Evolutionary conservation across 108 stramenopile genomes (phyloP).

Genomic region (Pinguiococcus pyrenoidosus): DNA sequence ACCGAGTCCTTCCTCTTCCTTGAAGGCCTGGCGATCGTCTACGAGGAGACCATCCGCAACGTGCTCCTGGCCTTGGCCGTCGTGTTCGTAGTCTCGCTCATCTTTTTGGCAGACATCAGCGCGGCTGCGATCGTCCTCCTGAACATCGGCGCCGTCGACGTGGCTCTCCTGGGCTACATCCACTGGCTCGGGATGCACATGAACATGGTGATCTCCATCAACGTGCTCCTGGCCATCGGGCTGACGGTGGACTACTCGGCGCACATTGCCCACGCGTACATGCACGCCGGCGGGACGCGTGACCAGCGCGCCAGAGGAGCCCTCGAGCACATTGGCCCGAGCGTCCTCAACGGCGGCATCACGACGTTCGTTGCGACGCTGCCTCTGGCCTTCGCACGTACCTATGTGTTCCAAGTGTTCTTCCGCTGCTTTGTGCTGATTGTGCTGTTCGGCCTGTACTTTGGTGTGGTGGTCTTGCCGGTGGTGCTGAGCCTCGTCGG

Average conservation of each 20-base stretch:
- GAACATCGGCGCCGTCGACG: not conserved
- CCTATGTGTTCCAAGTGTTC: not conserved
- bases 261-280: not conserved
- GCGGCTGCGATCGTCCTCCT: not conserved
- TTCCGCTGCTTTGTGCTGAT: not conserved
- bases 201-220: not conserved
- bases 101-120: not conserved
- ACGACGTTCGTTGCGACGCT: slow-evolving; percentile 43
- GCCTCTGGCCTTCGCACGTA: slow-evolving; percentile 1
- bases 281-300: not conserved
- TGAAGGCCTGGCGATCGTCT: not conserved
- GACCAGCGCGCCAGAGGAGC: not conserved
- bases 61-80: not conserved
- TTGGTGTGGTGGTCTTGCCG: not conserved
- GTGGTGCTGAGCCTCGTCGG: not conserved
- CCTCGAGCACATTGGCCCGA: no score
- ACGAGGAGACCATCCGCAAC: not conserved
- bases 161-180: not conserved
- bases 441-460: not conserved
- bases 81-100: not conserved
- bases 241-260: not conserved
- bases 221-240: slow-evolving; percentile 2
- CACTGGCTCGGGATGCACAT: not conserved
- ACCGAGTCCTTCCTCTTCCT: not conserved
- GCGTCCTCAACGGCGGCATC: no score